Evolutionary conservation across 345 rosid species (phyloP).

Genomic region (Ceriops zippeliana): DNA sequence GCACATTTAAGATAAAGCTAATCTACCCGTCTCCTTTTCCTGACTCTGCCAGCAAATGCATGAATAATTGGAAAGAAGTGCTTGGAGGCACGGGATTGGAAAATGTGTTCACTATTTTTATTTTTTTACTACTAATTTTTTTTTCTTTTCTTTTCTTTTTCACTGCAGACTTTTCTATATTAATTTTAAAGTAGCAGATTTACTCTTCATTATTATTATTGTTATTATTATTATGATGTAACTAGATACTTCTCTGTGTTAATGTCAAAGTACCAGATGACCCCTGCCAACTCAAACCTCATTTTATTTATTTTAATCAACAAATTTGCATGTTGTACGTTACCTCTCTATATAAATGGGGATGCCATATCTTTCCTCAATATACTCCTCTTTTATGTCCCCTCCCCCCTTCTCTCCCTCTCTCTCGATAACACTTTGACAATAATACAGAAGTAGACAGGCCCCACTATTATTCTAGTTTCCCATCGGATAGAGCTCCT

Average conservation of each 20-base stretch:
- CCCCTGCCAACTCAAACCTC: background rate
- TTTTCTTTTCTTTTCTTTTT: background rate
- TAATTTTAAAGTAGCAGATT: background rate
- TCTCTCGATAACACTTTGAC: background rate
- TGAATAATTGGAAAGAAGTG: constrained; percentile 23
- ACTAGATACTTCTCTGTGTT: background rate
- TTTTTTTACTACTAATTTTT: background rate
- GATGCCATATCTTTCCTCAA: background rate
- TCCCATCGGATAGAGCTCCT: constrained; percentile 3
- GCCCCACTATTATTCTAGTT: constrained; percentile 28
- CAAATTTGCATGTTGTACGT: background rate
- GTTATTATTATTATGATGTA: background rate
- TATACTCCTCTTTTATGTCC: background rate
- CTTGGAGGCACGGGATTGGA: constrained; percentile 2
- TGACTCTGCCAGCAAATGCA: constrained; percentile 21
- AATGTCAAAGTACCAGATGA: background rate
- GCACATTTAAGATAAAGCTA: constrained; percentile 31
- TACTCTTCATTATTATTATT: no score
- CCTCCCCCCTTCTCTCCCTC: constrained; percentile 15
- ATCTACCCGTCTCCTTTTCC: constrained; percentile 17
- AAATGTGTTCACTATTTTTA: background rate
- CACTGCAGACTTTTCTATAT: background rate
- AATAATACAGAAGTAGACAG: no score
- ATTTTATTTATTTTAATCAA: background rate
- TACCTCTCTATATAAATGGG: background rate